Evolutionary conservation across 177 flowering plant genomes (phyloP).

Genomic region (Vitis hybrid): DNA sequence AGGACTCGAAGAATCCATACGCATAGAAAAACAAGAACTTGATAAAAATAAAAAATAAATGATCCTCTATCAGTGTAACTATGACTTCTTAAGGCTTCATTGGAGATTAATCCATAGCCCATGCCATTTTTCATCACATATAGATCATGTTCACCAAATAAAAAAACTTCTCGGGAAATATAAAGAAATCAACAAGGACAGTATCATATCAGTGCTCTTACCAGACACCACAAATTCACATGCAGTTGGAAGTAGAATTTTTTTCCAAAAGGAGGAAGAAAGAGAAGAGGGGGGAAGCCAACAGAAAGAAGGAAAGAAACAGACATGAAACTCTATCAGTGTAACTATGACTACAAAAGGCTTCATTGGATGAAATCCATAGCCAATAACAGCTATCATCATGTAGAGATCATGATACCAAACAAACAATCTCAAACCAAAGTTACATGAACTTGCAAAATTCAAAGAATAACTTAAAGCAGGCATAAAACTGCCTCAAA

Average conservation of each 20-base stretch:
- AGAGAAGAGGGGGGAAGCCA: neutral
- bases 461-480: too few species aligned
- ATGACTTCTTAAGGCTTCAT: too few species aligned
- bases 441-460: neutral
- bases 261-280: neutral
- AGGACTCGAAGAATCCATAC: neutral
- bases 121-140: too few species aligned
- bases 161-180: too few species aligned
- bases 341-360: slow-evolving; percentile 66
- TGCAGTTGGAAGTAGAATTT: too few species aligned
- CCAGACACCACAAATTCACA: too few species aligned
- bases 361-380: slow-evolving; percentile 52
- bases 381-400: slow-evolving; percentile 44
- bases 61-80: too few species aligned
- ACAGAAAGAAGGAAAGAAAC: neutral
- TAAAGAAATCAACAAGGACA: too few species aligned
- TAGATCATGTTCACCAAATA: too few species aligned
- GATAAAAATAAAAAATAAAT: neutral
- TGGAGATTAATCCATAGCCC: too few species aligned
- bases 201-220: too few species aligned
- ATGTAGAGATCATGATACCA: slow-evolving; percentile 35
- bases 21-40: slow-evolving; percentile 3
- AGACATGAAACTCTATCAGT: slow-evolving; percentile 43
- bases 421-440: neutral
- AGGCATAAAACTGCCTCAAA: neutral